Evolutionary conservation across 2,329 filamentous ascomycete species (phyloP), one percentile per base, ranked within the genome.

Genomic region (Fusarium sp.): DNA sequence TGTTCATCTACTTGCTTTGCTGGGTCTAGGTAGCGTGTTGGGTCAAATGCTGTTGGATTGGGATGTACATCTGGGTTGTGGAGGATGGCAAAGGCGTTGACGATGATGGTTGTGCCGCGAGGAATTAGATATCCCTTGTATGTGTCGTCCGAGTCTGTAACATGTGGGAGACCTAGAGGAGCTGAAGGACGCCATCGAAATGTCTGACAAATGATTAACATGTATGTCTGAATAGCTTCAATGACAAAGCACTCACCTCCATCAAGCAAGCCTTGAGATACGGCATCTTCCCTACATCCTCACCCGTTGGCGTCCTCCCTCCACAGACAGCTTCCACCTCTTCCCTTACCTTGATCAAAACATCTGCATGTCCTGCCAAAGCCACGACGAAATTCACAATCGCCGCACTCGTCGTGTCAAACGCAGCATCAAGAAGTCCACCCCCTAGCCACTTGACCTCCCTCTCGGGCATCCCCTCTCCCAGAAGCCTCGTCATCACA

Each of bases 91-190:
- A 65, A 87, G 36, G 77, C 70, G 61, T 82, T 82, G 24, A 76
- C 72, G 5, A 82, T 58, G 0, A 89, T 78, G 0, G 82, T 84
- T 0, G 87, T 87, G 0, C 84, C 86, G 4, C 83, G 81, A 4
- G 87, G 86, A 27, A 89, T 87, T 16, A 82, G 78, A 71, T 85
- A 87, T 17, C 85, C 86, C 49, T 83, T 81, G 73, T 87, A 88
- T 14, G 79, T 76, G 64, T 89, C 86, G 51, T 88, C 86, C 31
- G 84, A 81, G 1, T 83, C 85, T 0, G 83, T 81, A 1, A 85
- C 85, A 64, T 89, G 87, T 0, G 86, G 87, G 1, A 79, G 74
- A 0, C 84, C 85, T 0, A 85, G 75, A 0, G 86, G 84, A 2
- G 83, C 83, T 0, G 84, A 81, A 1, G 84, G 84, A 35, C 83